Evolutionary conservation across 768 basidiomycete genomes (phyloP), one percentile per base, ranked within the genome.

Genomic region (Phanerochaete carnosa): DNA sequence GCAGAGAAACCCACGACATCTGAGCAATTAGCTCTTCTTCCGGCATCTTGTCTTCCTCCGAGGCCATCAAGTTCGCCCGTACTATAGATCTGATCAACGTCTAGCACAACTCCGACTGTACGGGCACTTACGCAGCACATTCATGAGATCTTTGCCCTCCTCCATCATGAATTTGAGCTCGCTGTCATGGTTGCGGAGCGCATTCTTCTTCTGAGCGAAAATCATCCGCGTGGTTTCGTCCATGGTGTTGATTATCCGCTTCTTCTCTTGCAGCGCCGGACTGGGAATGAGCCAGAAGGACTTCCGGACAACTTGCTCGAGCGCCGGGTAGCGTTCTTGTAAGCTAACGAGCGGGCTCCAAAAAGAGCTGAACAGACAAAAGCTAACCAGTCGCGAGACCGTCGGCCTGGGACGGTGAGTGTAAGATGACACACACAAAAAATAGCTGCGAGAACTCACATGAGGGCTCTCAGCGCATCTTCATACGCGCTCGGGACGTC

Each of bases 131-230:
- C 66, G 28, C 2, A 68, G 58, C 35, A 68, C 50, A 45, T 65
- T 68, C 58, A 68, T 60, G 52, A 68, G 51, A 61, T 68, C 66
- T 45, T 57, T 62, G 28, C 62, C 65, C 46, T 65, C 61, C 2
- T 54, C 66, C 15, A 65, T 32, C 35, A 64, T 56, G 6, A 63
- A 33, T 26, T 45, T 16, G 13, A 61, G 49, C 2, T 62, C 61
- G 55, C 62, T 55, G 46, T 67, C 66, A 3, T 65, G 66, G 1
- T 23, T 32, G 26, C 47, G 25, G 39, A 67, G 23, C 12, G 65
- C 63, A 11, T 2, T 7, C 59, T 67, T 70, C 65, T 66, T 70
- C 23, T 52, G 45, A 8, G 56, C 33, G 45, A 32, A 65, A 15
- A 70, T 67, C 49, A 56, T 58, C 23, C 29, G 22, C 0, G 67